Evolutionary conservation across 306 rosid species (phyloP).

Genomic region (Citrullus amarus): DNA sequence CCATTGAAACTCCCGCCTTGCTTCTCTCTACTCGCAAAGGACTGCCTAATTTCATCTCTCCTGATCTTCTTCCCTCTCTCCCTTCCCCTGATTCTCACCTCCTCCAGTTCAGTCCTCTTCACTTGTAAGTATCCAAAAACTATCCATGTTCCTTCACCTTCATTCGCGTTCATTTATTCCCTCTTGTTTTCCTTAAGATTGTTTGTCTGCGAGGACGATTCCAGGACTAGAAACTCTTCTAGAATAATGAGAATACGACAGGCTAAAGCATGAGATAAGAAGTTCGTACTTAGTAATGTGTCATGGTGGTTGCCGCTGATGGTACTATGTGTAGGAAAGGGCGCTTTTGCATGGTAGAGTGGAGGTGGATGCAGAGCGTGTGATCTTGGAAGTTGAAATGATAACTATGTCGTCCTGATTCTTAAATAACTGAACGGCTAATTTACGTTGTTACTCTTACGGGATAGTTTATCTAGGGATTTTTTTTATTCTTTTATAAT

Average conservation of each 20-base stretch:
- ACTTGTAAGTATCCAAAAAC: conserved; percentile 46
- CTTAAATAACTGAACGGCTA: neutral
- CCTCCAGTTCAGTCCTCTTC: conserved; percentile 71
- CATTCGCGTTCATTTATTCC: neutral
- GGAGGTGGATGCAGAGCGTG: neutral
- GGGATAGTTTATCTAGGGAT: neutral
- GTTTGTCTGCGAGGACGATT: neutral
- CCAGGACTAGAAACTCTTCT: neutral
- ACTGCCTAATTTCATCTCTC: conserved; percentile 58
- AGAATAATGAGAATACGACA: neutral
- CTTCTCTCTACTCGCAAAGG: conserved; percentile 83
- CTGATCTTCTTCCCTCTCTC: conserved; percentile 77
- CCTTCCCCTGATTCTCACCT: conserved; percentile 82
- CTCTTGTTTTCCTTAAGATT: neutral
- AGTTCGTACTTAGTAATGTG: neutral
- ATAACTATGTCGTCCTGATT: neutral
- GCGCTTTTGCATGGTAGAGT: neutral
- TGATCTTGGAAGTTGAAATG: neutral
- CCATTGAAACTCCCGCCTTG: conserved; percentile 67
- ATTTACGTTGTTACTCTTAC: neutral
- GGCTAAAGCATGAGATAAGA: neutral
- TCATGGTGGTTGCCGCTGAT: neutral
- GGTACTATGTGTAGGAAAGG: neutral
- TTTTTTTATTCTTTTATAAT: neutral
- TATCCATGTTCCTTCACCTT: neutral